These are phyloP conservation scores for Kodamaea plutei DNA, from an alignment of 1,139 yeast genomes.

Conservation along the genomic window DNA sequence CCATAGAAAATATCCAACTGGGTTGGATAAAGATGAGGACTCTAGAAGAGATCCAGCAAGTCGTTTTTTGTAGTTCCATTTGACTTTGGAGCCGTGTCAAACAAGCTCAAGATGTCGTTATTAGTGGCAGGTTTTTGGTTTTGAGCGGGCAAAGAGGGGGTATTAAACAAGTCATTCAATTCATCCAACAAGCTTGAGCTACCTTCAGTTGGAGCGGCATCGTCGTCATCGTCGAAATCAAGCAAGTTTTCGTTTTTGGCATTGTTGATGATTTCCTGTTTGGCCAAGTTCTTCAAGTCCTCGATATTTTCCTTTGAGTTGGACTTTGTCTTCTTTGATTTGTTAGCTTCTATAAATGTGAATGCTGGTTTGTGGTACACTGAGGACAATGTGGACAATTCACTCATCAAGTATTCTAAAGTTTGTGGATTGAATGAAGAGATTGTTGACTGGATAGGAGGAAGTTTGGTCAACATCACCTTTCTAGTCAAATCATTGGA, in stretches of 20 bases:
- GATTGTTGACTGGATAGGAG: conserved; percentile 69
- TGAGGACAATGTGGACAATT: conserved; percentile 81
- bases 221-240: conserved; percentile 71
- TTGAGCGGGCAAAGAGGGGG: conserved; percentile 21
- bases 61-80: conserved; percentile 33
- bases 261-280: conserved; percentile 65
- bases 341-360: conserved; percentile 50
- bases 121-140: conserved; percentile 16
- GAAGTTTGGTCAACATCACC: conserved; percentile 58
- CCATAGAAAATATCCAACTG: no score
- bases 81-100: conserved; percentile 11
- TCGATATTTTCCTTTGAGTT: conserved; percentile 49
- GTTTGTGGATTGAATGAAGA: conserved; percentile 66
- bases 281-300: conserved; percentile 75
- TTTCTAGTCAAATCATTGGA: conserved; percentile 41
- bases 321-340: conserved; percentile 15
- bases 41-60: conserved; percentile 55
- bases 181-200: conserved; percentile 48
- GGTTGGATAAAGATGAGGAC: no score
- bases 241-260: conserved; percentile 76
- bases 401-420: conserved; percentile 64
- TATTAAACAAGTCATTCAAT: conserved; percentile 60
- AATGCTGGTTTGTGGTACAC: conserved; percentile 84
- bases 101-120: conserved; percentile 43
- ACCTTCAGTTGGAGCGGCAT: conserved; percentile 15